These are phyloP conservation scores for Pseudogymnoascus sp. DNA, from an alignment of 2,329 filamentous ascomycete genomes.

Conservation along the genomic window DNA sequence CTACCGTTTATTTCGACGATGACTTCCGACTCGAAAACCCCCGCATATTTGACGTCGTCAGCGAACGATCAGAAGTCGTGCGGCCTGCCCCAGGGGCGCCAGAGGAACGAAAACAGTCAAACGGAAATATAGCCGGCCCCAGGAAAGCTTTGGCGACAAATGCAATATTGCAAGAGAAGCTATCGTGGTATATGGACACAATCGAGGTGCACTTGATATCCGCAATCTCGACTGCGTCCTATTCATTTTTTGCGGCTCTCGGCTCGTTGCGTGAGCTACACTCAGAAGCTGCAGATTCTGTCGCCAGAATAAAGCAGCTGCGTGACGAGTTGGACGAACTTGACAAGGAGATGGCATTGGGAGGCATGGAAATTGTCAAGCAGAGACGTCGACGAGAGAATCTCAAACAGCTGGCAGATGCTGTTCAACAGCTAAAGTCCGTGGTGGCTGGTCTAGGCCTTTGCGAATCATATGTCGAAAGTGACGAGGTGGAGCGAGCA, in stretches of 20 bases:
- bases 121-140: constrained; percentile 50
- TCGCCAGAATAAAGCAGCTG: constrained; percentile 72
- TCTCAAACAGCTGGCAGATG: constrained; percentile 68
- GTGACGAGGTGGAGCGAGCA: constrained; percentile 73
- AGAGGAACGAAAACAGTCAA: constrained; percentile 46
- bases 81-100: constrained; percentile 47
- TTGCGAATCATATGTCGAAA: constrained; percentile 75
- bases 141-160: constrained; percentile 90
- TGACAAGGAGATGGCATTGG: constrained; percentile 78
- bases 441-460: constrained; percentile 66
- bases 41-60: constrained; percentile 91
- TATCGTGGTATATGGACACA: constrained; percentile 99
- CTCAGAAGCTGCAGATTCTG: constrained; percentile 83
- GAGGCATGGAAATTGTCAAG: constrained; percentile 76
- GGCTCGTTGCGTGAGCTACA: constrained; percentile 87
- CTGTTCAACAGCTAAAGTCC: constrained; percentile 71
- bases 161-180: constrained; percentile 92
- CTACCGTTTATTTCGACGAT: constrained; percentile 87
- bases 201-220: constrained; percentile 95
- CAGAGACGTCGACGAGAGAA: constrained; percentile 78
- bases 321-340: constrained; percentile 71
- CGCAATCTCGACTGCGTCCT: constrained; percentile 90
- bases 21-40: constrained; percentile 94
- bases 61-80: constrained; percentile 95
- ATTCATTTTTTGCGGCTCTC: constrained; percentile 90